A percentile compares a stretch with the other conserved stretches of the same genome.
These are phyloP conservation scores for Pichia nakasei DNA, from an alignment of 805 yeast genomes.

Conservation along the genomic window DNA sequence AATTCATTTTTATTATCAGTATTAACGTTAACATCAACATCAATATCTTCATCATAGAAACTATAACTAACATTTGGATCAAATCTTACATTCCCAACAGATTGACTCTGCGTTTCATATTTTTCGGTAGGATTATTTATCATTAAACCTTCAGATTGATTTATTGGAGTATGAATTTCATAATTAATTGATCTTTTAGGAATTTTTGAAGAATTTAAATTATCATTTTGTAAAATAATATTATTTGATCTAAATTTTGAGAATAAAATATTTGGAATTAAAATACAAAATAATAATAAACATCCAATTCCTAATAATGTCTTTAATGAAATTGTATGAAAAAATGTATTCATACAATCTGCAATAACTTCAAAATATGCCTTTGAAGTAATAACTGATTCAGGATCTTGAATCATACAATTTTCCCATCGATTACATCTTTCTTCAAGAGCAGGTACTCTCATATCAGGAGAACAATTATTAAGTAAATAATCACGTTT, in stretches of 20 bases:
- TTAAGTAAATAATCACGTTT: conserved; percentile 60
- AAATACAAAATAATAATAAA: conserved; percentile 11
- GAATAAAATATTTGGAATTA: conserved; percentile 24
- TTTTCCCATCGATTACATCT: conserved; percentile 67
- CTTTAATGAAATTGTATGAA: conserved; percentile 22
- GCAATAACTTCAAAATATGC: conserved; percentile 28
- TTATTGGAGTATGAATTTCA: neutral
- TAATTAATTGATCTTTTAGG: no score
- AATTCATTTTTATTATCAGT: no score
- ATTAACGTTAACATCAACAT: no score
- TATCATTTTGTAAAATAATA: conserved; percentile 15
- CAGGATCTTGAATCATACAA: conserved; percentile 79
- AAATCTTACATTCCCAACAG: conserved; percentile 16
- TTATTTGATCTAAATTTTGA: conserved; percentile 19
- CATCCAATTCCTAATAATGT: conserved; percentile 16
- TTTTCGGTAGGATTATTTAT: neutral
- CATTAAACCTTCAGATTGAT: neutral
- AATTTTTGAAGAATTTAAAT: neutral
- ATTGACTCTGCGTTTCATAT: neutral
- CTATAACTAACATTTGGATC: conserved; percentile 25
- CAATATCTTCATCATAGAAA: conserved; percentile 8
- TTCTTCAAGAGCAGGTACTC: conserved; percentile 69
- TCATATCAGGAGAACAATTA: conserved; percentile 52
- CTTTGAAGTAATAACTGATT: conserved; percentile 26
- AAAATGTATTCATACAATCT: conserved; percentile 27